A percentile compares a stretch with the other conserved stretches of the same genome.
phyloP scores from a whole-genome alignment of 2,329 filamentous ascomycete species.

The Phaeophleospora eucalypticola region DNA sequence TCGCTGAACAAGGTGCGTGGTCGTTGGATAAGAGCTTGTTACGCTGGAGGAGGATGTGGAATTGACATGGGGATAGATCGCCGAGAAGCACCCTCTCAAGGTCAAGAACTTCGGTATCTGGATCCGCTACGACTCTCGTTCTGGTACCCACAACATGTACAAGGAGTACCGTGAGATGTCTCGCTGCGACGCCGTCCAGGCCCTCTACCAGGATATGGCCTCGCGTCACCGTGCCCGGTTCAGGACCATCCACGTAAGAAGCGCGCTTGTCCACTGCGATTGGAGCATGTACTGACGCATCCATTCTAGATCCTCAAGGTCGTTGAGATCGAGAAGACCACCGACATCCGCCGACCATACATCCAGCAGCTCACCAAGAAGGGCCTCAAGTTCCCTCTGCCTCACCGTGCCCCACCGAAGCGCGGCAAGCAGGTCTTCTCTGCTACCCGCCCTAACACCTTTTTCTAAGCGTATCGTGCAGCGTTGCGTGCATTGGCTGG shows the following conservation, averaged over 20 bases:
- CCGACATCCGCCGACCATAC: conserved; percentile 96
- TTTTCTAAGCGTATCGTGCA: conserved; percentile 69
- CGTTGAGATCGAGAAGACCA: conserved; percentile 90
- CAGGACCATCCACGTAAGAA: conserved; percentile 93
- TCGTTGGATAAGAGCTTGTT: neutral
- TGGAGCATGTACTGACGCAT: neutral
- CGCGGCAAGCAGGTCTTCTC: conserved; percentile 86
- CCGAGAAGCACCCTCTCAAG: conserved; percentile 98
- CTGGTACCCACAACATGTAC: conserved; percentile 99
- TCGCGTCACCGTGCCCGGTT: conserved; percentile 97
- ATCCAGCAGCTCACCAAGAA: conserved; percentile 98
- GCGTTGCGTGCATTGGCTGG: conserved; percentile 19
- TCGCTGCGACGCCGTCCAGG: conserved; percentile 88
- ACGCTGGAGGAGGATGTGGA: conserved; percentile 1
- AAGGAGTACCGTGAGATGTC: conserved; percentile 99
- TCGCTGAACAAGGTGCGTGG: conserved; percentile 78
- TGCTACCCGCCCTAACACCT: conserved; percentile 90
- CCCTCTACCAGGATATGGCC: conserved; percentile 99
- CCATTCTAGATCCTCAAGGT: conserved; percentile 99
- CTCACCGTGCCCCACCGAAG: conserved; percentile 86
- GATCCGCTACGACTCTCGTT: conserved; percentile 99
- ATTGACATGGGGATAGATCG: conserved; percentile 59
- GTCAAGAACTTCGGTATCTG: conserved; percentile 99
- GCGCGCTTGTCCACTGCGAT: neutral
- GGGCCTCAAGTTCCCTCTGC: conserved; percentile 95